Percentiles rank a stretch among this genome's conserved stretches.
These are phyloP conservation scores for Saccharomycopsis oosterbeekiorum DNA, from an alignment of 805 yeast genomes.

Conservation along the genomic window DNA sequence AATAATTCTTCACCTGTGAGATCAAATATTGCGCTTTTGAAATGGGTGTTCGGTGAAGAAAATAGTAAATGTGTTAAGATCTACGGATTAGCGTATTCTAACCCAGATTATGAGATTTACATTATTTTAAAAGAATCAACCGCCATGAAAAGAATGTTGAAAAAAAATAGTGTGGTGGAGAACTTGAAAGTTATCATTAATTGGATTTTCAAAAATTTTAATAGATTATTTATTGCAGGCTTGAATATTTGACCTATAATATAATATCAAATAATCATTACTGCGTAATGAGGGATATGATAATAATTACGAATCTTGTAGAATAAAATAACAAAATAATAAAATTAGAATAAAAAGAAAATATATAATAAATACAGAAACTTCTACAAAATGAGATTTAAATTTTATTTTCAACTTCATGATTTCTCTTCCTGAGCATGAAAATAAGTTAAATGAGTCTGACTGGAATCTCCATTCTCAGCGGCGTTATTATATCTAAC, in stretches of 20 bases:
- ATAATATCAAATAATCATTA: not conserved
- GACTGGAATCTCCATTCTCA: not conserved
- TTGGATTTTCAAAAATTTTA: conserved; percentile 19
- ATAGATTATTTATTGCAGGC: conserved; percentile 15
- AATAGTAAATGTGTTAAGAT: conserved; percentile 7
- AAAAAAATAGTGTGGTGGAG: conserved; percentile 7
- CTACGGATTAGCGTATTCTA: conserved; percentile 14
- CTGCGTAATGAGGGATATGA: not conserved
- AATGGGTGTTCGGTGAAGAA: not conserved
- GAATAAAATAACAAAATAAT: not conserved
- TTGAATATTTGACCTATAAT: not conserved
- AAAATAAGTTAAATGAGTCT: not conserved
- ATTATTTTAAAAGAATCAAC: conserved; percentile 9
- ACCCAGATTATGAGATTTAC: conserved; percentile 14
- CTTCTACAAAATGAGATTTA: too few species aligned
- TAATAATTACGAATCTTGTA: not conserved
- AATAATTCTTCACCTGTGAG: not conserved
- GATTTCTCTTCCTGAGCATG: not conserved
- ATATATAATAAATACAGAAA: not conserved
- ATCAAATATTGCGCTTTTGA: not conserved
- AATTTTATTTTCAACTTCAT: not conserved
- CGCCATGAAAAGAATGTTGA: not conserved
- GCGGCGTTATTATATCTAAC: not conserved
- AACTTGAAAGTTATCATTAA: conserved; percentile 17
- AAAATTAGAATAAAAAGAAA: too few species aligned